Evolutionary conservation across 1,284 basidiomycete genomes (phyloP), one percentile per base, ranked within the genome.

Genomic region (Ustilago crameri): DNA sequence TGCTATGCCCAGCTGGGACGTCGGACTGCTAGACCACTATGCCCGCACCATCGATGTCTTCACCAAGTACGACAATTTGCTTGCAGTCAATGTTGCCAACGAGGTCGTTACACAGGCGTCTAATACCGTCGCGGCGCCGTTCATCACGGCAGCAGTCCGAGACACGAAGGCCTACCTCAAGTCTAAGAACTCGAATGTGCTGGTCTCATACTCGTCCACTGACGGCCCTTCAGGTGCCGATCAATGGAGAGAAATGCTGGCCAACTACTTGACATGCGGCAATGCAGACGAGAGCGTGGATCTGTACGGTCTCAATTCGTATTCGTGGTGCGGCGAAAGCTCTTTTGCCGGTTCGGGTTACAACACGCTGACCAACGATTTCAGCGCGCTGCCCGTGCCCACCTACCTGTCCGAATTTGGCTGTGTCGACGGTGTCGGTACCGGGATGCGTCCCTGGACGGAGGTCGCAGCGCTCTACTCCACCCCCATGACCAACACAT

Each of bases 351-450:
- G 75, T 15, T 87, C 88, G 32, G 82, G 87, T 86, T 75, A 86
- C 88, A 63, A 79, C 44, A 57, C 64, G 22, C 84, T 85, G 53
- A 82, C 84, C 26, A 42, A 60, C 5, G 85, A 84, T 22, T 86
- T 86, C 71, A 58, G 63, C 14, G 69, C 84, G 65, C 90, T 90
- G 82, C 91, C 92, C 53, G 88, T 94, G 23, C 88, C 89, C 1
- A 91, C 91, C 5, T 95, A 95, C 86, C 92, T 95, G 85, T 91
- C 91, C 81, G 93, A 96, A 86, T 95, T 88, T 70, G 93, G 93
- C 59, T 84, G 65, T 40, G 81, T 80, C 43, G 78, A 82, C 18
- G 93, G 91, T 78, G 89, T 90, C 79, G 87, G 85, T 12, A 84
- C 82, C 22, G 85, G 86, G 20, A 88, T 90, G 42, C 89, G 92